Evolutionary conservation across 2,329 filamentous ascomycete genomes (phyloP).

Genomic region (Bipolaris bicolor): DNA sequence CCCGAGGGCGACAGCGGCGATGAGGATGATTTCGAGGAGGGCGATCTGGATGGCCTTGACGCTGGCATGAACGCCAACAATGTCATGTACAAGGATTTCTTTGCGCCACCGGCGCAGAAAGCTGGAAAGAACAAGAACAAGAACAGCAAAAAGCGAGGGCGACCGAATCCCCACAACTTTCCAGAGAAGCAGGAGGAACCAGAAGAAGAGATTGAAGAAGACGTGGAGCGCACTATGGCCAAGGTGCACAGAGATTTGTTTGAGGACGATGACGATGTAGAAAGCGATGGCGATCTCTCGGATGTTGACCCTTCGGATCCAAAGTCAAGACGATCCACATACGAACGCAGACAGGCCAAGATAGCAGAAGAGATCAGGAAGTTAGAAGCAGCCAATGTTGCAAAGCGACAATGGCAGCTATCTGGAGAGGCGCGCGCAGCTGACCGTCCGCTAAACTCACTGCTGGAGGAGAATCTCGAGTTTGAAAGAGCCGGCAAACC

Average conservation of each 20-base stretch:
- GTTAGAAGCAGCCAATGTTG: conserved; percentile 85
- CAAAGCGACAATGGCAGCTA: conserved; percentile 89
- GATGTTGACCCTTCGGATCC: conserved; percentile 70
- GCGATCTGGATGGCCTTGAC: conserved; percentile 58
- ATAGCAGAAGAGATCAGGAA: conserved; percentile 88
- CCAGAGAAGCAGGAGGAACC: conserved; percentile 37
- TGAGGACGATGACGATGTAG: conserved; percentile 71
- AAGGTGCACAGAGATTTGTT: conserved; percentile 90
- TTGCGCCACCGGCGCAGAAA: conserved; percentile 82
- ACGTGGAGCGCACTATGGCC: conserved; percentile 82
- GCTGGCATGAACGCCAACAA: conserved; percentile 79
- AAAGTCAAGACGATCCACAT: conserved; percentile 77
- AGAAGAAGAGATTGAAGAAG: conserved; percentile 55
- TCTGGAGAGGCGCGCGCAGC: conserved; percentile 83
- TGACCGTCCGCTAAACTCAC: conserved; percentile 85
- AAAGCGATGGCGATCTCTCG: conserved; percentile 62
- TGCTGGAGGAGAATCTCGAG: conserved; percentile 92
- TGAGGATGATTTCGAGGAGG: conserved; percentile 62
- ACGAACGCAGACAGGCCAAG: conserved; percentile 85
- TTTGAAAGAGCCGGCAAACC: conserved; percentile 96
- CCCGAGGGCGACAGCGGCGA: conserved; percentile 75
- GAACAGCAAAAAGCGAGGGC: conserved; percentile 58
- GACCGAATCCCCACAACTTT: conserved; percentile 62
- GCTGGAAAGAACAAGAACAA: conserved; percentile 64
- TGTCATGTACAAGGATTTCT: conserved; percentile 91